Evolutionary conservation across 352 stramenopile species (phyloP).

Genomic region (Nothophytophthora sp.): DNA sequence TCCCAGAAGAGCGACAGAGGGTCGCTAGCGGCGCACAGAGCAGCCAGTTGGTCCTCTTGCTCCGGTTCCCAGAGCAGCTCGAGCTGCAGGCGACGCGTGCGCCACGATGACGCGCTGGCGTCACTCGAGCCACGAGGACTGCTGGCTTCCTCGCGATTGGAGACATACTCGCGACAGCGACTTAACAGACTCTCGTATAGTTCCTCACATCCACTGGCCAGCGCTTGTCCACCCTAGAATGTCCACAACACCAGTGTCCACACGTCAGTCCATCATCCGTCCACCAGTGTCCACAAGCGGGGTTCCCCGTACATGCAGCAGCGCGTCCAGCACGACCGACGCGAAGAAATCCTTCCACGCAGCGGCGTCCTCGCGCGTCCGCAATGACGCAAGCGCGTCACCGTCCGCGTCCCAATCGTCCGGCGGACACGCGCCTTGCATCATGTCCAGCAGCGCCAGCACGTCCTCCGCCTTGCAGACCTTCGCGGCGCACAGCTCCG

Average conservation of each 20-base stretch:
- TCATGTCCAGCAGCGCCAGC: conserved; percentile 53
- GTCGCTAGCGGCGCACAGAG: conserved; percentile 65
- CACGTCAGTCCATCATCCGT: not conserved
- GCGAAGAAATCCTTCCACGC: conserved; percentile 85
- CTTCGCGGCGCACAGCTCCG: conserved; percentile 50
- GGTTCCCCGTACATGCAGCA: conserved; percentile 48
- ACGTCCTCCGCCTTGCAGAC: conserved; percentile 69
- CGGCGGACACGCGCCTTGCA: conserved; percentile 64
- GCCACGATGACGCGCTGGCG: conserved; percentile 54
- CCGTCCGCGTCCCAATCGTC: conserved; percentile 59
- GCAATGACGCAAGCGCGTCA: conserved; percentile 39
- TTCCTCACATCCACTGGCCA: conserved; percentile 47
- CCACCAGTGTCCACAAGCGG: not conserved
- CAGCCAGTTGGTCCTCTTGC: conserved; percentile 46
- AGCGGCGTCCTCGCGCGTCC: conserved; percentile 44
- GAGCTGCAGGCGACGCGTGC: conserved; percentile 67
- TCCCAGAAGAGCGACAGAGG: conserved; percentile 59
- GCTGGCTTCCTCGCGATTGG: conserved; percentile 58
- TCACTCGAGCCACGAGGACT: conserved; percentile 51
- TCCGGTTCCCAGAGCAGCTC: conserved; percentile 70
- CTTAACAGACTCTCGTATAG: conserved; percentile 71
- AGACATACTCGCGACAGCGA: conserved; percentile 73
- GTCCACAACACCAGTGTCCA: no score
- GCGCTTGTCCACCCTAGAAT: conserved; percentile 49
- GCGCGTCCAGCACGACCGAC: conserved; percentile 64